A percentile compares a stretch with the other conserved stretches of the same genome.
Conservation (phyloP, 306 rosid species). For the Vigna radiata region DNA sequence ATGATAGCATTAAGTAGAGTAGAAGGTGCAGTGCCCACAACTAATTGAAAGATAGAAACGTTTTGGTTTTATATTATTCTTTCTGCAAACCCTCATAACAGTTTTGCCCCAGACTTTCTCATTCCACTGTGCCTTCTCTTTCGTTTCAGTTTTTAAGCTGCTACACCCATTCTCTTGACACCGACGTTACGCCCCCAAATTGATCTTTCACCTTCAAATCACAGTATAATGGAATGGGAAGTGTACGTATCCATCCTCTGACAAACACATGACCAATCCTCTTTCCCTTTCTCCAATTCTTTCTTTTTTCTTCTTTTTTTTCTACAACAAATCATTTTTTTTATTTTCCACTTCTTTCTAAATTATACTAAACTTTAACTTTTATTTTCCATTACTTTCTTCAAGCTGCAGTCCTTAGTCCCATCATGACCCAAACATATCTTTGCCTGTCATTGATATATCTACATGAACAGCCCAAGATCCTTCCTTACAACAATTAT, state of each 20-base stretch:
- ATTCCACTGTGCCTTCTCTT: conserved; percentile 56
- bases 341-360: background rate
- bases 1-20: conserved; percentile 23
- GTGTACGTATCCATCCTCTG: conserved; percentile 33
- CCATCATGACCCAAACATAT: conserved; percentile 43
- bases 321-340: background rate
- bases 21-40: conserved; percentile 48
- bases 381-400: conserved; percentile 17
- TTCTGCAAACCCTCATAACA: conserved; percentile 44
- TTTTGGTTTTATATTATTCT: conserved; percentile 55
- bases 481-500: conserved; percentile 18
- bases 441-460: conserved; percentile 37
- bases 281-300: conserved; percentile 2
- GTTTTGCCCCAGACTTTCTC: conserved; percentile 45
- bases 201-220: conserved; percentile 43
- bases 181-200: conserved; percentile 53
- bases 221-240: conserved; percentile 26
- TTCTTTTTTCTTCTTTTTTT: background rate
- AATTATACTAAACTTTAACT: background rate
- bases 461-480: conserved; percentile 45
- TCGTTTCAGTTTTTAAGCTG: conserved; percentile 48
- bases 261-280: conserved; percentile 42
- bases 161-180: conserved; percentile 50
- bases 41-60: conserved; percentile 27
- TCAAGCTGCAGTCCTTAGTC: conserved; percentile 31